Evolutionary conservation across 306 rosid species (phyloP), one percentile per base, ranked within the genome.

Genomic region (Carpinus viminea): DNA sequence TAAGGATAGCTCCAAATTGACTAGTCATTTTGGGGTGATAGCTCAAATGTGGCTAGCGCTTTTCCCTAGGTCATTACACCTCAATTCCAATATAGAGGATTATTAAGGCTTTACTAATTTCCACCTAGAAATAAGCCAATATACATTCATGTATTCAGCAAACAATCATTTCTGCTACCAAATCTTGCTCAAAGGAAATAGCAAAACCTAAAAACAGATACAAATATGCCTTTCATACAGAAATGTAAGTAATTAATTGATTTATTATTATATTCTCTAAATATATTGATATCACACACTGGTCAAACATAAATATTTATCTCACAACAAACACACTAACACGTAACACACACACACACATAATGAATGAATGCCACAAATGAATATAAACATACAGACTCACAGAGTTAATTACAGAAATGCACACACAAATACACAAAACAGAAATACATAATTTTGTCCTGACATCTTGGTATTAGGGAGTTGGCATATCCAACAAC

Each of bases 181-280:
- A 41, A 68, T 28, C 52, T 68, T 68, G 72, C 51, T 41, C 41
- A n/a, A 41, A 3, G 47, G 72, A 68, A 68, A 68, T 68, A 68
- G 51, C 2, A 18, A 24, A 59, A 11, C 12, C 65, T 9, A 59
- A 20, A 21, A 24, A 21, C 15, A 21, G 36, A 59, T 59, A n/a
- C 65, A 59, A 59, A 59, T 24, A 20, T 59, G 28, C 7, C 18
- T 16, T 52, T 52, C 8, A 11, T 10, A 11, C 15, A 4, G 15
- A 48, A 48, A 48, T 0, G 12, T 11, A 12, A 48, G 52, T 48
- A 12, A 48, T 48, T 48, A 48, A 48, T 48, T 48, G 12, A 15
- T 48, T 12, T 48, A 48, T 7, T 10, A 48, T 3, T 48, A 3
- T 48, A 48, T 11, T 11, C 52, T 48, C 2, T 48, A 48, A 48